Percentiles rank a stretch among this genome's conserved stretches.
phyloP scores from a whole-genome alignment of 2,329 filamentous ascomycete genomes.

The Aspergillus fijiensis region DNA sequence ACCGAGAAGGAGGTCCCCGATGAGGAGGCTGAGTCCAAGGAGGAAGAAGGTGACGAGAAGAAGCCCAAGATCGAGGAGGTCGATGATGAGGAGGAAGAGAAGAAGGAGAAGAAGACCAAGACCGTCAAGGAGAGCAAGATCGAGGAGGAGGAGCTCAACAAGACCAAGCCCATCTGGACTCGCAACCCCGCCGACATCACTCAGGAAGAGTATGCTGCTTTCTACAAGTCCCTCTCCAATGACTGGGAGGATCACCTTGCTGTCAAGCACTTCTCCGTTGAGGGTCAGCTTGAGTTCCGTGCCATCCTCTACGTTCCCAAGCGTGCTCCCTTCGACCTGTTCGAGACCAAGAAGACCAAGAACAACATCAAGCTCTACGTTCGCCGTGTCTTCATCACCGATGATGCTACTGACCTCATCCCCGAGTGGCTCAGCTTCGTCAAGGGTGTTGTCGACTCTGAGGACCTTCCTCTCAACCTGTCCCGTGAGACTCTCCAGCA shows the following conservation, averaged over 20 bases:
- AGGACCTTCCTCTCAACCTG: constrained; percentile 98
- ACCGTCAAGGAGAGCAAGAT: constrained; percentile 98
- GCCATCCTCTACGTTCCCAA: constrained; percentile 99
- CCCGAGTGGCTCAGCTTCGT: constrained; percentile 99
- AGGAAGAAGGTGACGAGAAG: constrained; percentile 80
- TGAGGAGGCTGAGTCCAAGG: constrained; percentile 78
- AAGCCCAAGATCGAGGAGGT: constrained; percentile 95
- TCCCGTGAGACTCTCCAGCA: constrained; percentile 99
- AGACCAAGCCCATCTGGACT: constrained; percentile 99
- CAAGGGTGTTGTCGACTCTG: constrained; percentile 99
- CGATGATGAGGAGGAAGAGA: constrained; percentile 76
- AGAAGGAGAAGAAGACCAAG: constrained; percentile 98
- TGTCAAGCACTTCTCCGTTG: constrained; percentile 99
- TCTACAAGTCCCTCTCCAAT: constrained; percentile 99
- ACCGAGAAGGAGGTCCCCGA: constrained; percentile 98
- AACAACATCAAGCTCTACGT: constrained; percentile 99
- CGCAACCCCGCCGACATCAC: constrained; percentile 95
- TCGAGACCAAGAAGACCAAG: constrained; percentile 99
- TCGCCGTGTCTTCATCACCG: constrained; percentile 99
- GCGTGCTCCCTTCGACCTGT: constrained; percentile 98
- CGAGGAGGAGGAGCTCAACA: constrained; percentile 99
- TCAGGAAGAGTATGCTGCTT: constrained; percentile 94
- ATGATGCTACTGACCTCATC: constrained; percentile 97
- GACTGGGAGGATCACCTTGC: constrained; percentile 99
- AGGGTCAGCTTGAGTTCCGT: constrained; percentile 99